Percentiles rank a stretch among this genome's conserved stretches.
These are phyloP conservation scores for Rauvolfia tetraphylla DNA, from an alignment of 257 asterid genomes.

Conservation along the genomic window DNA sequence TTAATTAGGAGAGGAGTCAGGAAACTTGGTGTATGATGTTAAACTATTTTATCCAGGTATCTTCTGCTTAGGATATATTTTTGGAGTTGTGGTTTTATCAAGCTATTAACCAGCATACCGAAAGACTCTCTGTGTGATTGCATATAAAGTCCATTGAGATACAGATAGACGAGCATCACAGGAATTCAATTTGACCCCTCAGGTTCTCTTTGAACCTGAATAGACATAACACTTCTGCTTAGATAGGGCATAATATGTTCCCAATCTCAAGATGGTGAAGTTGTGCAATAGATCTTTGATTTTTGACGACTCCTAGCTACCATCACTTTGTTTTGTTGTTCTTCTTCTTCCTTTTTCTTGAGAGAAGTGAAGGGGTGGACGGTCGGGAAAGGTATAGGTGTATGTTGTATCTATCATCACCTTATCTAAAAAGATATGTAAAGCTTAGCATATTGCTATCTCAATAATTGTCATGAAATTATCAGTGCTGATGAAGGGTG, in stretches of 20 bases:
- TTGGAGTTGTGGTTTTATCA: background rate
- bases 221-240: background rate
- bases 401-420: background rate
- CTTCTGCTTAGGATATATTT: background rate
- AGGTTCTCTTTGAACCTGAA: background rate
- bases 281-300: background rate
- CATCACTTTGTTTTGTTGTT: background rate
- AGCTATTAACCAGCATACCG: background rate
- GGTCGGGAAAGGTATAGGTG: background rate
- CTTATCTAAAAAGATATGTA: too few species aligned
- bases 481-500: too few species aligned
- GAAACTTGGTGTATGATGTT: background rate
- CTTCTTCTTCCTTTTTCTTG: background rate
- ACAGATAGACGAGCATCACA: background rate
- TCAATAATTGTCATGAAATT: background rate
- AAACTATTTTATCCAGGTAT: background rate
- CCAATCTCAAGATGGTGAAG: background rate
- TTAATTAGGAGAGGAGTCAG: background rate
- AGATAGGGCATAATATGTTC: background rate
- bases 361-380: background rate
- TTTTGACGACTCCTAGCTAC: background rate
- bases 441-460: background rate
- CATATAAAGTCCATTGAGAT: background rate
- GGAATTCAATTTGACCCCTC: too few species aligned
- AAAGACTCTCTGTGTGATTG: background rate